phyloP scores from a whole-genome alignment of 164 flowering plant genomes.

The Umbellularia californica region DNA sequence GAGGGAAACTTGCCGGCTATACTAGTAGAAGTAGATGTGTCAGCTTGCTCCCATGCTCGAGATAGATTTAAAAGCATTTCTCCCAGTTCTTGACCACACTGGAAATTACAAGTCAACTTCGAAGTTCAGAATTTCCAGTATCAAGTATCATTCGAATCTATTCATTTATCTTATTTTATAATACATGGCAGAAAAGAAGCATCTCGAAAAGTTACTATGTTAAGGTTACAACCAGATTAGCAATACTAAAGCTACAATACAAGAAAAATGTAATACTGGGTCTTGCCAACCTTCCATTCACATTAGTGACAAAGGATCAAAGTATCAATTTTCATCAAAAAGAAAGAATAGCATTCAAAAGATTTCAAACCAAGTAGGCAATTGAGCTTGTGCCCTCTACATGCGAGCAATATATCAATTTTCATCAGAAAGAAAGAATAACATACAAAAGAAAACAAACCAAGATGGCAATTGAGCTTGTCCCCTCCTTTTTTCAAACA shows the following conservation, averaged over 20 bases:
- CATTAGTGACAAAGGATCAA: too few relatives aligned
- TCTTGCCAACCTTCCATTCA: too few relatives aligned
- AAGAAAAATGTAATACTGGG: too few relatives aligned
- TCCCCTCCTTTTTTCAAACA: too few relatives aligned
- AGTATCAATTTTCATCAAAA: too few relatives aligned
- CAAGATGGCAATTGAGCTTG: too few relatives aligned
- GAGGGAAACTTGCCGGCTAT: constrained; percentile 62
- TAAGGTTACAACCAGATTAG: neutral
- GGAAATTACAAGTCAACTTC: constrained; percentile 17
- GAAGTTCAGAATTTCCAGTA: neutral
- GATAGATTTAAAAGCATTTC: constrained; percentile 66
- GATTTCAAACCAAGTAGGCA: too few relatives aligned
- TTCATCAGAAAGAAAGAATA: too few relatives aligned
- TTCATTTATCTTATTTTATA: neutral
- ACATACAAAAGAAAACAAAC: too few relatives aligned
- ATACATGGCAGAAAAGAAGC: neutral
- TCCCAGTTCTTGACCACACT: constrained; percentile 95
- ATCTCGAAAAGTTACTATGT: neutral
- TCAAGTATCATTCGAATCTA: neutral
- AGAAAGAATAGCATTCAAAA: too few relatives aligned
- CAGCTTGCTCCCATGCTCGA: constrained; percentile 89
- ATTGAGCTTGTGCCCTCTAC: too few relatives aligned
- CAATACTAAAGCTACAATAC: neutral
- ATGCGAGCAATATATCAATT: too few relatives aligned
- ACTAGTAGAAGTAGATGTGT: constrained; percentile 59